Percentiles rank a stretch among this genome's conserved stretches.
These are phyloP conservation scores for Cnidoscolus chayamansa DNA, from an alignment of 441 rosid species.

Conservation along the genomic window DNA sequence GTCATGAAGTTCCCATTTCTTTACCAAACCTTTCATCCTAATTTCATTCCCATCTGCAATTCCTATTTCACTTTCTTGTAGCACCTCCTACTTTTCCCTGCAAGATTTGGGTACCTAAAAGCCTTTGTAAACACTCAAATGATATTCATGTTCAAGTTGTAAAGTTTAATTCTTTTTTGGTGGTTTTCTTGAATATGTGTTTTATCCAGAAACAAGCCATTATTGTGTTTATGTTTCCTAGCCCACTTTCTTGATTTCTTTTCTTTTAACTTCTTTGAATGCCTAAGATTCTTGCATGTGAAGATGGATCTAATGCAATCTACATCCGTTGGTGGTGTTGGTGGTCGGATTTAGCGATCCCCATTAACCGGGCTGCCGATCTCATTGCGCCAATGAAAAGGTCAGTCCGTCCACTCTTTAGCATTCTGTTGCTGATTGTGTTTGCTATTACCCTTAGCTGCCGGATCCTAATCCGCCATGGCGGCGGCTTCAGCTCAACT, in stretches of 20 bases:
- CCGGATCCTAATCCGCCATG: constrained; percentile 45
- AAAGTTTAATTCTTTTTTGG: background rate
- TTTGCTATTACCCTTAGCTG: constrained; percentile 54
- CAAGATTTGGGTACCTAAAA: constrained; percentile 9
- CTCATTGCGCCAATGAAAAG: constrained; percentile 53
- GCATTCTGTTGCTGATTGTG: constrained; percentile 50
- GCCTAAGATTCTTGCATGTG: constrained; percentile 22
- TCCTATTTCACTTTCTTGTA: constrained; percentile 30
- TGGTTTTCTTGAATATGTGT: background rate
- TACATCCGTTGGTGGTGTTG: constrained; percentile 2
- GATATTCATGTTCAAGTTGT: background rate
- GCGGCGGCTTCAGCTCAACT: constrained; percentile 32
- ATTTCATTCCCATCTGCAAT: constrained; percentile 18
- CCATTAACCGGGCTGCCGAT: constrained; percentile 15
- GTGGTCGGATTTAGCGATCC: constrained; percentile 30
- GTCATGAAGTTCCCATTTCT: constrained; percentile 27
- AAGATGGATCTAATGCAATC: constrained; percentile 31
- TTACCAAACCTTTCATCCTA: constrained; percentile 16
- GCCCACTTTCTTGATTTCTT: background rate
- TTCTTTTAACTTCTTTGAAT: background rate
- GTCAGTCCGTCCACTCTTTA: constrained; percentile 62
- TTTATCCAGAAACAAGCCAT: background rate
- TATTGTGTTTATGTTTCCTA: background rate
- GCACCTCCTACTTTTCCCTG: background rate
- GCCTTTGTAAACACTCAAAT: background rate